Conservation (phyloP, 495 filamentous ascomycete genomes). For the Daldinia vernicosa region DNA sequence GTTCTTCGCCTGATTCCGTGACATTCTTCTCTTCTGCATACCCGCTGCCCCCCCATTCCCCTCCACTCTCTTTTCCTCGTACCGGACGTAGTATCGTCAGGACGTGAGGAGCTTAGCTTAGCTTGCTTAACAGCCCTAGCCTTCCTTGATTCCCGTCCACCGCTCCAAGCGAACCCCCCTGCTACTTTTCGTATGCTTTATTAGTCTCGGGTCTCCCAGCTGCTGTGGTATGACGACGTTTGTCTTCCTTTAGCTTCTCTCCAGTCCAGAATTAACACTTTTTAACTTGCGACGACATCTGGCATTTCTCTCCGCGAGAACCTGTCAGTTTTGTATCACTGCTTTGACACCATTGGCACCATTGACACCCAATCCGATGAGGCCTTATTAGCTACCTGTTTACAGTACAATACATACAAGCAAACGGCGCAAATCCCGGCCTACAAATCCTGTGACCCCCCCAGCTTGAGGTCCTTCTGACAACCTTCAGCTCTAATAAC, state of each 20-base stretch:
- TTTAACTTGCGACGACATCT: slow-evolving; percentile 36
- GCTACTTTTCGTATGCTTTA: slow-evolving; percentile 3
- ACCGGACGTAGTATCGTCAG: slow-evolving; percentile 34
- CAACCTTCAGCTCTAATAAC: slow-evolving; percentile 31
- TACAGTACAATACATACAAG: background rate
- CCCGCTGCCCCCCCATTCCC: slow-evolving; percentile 9
- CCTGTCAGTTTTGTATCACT: slow-evolving; percentile 36
- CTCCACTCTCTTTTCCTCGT: slow-evolving; percentile 16
- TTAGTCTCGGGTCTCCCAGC: slow-evolving; percentile 1
- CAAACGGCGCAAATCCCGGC: slow-evolving; percentile 35
- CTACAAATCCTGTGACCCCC: slow-evolving; percentile 52
- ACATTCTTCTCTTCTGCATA: slow-evolving; percentile 32
- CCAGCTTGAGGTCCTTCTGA: slow-evolving; percentile 31
- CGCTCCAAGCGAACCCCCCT: slow-evolving; percentile 41
- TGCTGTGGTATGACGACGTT: slow-evolving; percentile 60
- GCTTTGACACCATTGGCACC: slow-evolving; percentile 22
- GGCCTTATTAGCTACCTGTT: slow-evolving; percentile 27
- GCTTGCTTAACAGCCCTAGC: slow-evolving; percentile 35
- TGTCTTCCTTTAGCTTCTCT: slow-evolving; percentile 45
- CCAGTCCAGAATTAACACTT: slow-evolving; percentile 26
- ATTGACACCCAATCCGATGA: slow-evolving; percentile 36
- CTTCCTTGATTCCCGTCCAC: slow-evolving; percentile 44
- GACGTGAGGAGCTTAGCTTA: slow-evolving; percentile 37
- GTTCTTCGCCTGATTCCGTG: slow-evolving; percentile 33
- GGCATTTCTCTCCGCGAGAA: slow-evolving; percentile 22